A percentile compares a stretch with the other conserved stretches of the same genome.
Conservation (phyloP, 345 rosid genomes). For the Turritis glabra region DNA sequence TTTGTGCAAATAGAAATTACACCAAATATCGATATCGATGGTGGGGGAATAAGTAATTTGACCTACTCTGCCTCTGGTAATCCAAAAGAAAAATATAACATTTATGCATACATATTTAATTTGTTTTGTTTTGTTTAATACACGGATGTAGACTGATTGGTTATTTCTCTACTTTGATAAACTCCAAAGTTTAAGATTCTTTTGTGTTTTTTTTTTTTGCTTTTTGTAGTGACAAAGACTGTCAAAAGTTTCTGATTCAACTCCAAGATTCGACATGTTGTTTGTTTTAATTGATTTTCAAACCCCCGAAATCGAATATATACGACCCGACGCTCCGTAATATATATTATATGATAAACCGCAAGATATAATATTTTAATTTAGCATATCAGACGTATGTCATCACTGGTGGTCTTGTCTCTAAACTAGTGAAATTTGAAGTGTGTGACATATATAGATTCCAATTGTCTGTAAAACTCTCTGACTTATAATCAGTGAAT, state of each 20-base stretch:
- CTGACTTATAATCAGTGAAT: neutral
- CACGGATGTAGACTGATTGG: constrained; percentile 3
- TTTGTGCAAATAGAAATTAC: no score
- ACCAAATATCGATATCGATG: neutral
- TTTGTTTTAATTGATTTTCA: neutral
- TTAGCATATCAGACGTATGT: neutral
- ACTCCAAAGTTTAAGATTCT: constrained; percentile 29
- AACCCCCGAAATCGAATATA: neutral
- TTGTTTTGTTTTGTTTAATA: no score
- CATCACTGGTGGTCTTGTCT: constrained; percentile 14
- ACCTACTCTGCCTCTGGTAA: neutral
- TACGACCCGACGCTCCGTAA: no score
- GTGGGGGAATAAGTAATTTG: neutral
- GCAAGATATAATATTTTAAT: neutral
- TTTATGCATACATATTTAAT: neutral
- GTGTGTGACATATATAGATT: constrained; percentile 14
- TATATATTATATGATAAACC: neutral
- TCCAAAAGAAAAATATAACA: neutral
- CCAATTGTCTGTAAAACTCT: constrained; percentile 8
- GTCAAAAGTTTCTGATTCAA: constrained; percentile 27
- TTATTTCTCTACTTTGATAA: constrained; percentile 4
- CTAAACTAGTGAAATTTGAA: constrained; percentile 21
- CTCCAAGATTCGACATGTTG: constrained; percentile 13
- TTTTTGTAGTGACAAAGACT: constrained; percentile 19
- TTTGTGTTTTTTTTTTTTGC: constrained; percentile 3